phyloP scores from a whole-genome alignment of 2,329 filamentous ascomycete genomes.

The Calonectria pseudoreteaudii region DNA sequence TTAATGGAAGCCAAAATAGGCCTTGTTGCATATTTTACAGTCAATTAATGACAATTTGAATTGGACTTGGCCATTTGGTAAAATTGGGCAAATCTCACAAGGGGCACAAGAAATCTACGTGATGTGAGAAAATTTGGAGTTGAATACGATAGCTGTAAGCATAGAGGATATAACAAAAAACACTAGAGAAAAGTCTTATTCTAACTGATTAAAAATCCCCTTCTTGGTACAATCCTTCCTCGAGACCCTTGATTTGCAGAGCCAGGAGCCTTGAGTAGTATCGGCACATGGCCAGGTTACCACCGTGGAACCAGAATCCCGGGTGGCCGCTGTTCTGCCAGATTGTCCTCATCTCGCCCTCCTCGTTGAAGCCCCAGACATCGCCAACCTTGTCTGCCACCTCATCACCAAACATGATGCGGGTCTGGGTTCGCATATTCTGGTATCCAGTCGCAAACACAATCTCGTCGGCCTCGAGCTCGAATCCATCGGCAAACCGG shows the following conservation, averaged over 20 bases:
- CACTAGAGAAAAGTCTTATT: background rate
- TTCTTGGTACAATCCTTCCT: conserved; percentile 51
- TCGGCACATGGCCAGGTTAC: conserved; percentile 72
- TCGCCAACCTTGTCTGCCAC: conserved; percentile 69
- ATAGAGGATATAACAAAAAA: background rate
- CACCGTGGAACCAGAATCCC: conserved; percentile 75
- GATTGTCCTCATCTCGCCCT: conserved; percentile 67
- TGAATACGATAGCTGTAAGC: background rate
- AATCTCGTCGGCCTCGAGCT: conserved; percentile 71
- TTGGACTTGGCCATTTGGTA: too few relatives aligned
- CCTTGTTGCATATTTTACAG: background rate
- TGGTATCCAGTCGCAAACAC: conserved; percentile 74
- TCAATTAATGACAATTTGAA: background rate
- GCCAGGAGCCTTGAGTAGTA: conserved; percentile 68
- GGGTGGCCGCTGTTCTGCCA: conserved; percentile 72
- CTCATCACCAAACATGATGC: conserved; percentile 71
- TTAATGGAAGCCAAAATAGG: background rate
- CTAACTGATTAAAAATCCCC: conserved; percentile 42
- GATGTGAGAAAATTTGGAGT: rapidly evolving
- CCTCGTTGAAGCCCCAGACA: conserved; percentile 71
- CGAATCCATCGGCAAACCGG: conserved; percentile 64
- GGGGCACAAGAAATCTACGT: too few relatives aligned
- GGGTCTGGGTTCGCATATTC: conserved; percentile 74
- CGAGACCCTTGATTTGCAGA: conserved; percentile 62
- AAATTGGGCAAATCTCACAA: background rate